Conservation (phyloP, 2,329 filamentous ascomycete species). For the Cercospora citrullina region DNA sequence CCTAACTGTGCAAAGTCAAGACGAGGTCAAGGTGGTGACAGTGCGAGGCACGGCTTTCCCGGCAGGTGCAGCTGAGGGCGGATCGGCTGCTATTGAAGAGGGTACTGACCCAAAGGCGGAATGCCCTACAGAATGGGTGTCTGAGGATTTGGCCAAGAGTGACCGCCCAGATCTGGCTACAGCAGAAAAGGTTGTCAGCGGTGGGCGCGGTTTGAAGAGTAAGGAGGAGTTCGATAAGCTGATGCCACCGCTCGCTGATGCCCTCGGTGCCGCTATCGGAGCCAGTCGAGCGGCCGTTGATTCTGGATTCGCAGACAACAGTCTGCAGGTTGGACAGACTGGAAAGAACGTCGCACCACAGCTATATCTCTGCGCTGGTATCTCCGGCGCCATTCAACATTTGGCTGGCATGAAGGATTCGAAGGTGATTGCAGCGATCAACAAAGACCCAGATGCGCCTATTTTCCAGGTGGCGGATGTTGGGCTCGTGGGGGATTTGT, state of each 20-base stretch:
- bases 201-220: slow-evolving; percentile 91
- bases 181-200: slow-evolving; percentile 86
- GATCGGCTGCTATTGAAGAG: slow-evolving; percentile 74
- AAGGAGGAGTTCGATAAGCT: slow-evolving; percentile 95
- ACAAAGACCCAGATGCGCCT: slow-evolving; percentile 94
- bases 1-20: slow-evolving; percentile 87
- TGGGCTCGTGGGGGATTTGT: slow-evolving; percentile 90
- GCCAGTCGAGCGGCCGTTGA: slow-evolving; percentile 94
- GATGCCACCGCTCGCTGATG: slow-evolving; percentile 89
- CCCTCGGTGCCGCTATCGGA: slow-evolving; percentile 91
- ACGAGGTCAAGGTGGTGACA: slow-evolving; percentile 83
- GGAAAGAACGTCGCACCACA: slow-evolving; percentile 98
- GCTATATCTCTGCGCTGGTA: slow-evolving; percentile 91
- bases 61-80: slow-evolving; percentile 67
- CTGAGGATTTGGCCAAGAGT: slow-evolving; percentile 87
- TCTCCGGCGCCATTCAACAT: slow-evolving; percentile 97
- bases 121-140: slow-evolving; percentile 80
- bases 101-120: slow-evolving; percentile 80
- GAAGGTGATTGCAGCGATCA: slow-evolving; percentile 98
- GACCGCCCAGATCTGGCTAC: slow-evolving; percentile 91
- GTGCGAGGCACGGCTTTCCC: slow-evolving; percentile 92
- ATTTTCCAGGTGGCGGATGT: slow-evolving; percentile 99
- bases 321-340: slow-evolving; percentile 95
- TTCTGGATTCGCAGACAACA: slow-evolving; percentile 97
- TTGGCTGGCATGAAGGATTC: slow-evolving; percentile 99